Evolutionary conservation across 805 yeast genomes (phyloP).

Genomic region (Maudiozyma bulderi): DNA sequence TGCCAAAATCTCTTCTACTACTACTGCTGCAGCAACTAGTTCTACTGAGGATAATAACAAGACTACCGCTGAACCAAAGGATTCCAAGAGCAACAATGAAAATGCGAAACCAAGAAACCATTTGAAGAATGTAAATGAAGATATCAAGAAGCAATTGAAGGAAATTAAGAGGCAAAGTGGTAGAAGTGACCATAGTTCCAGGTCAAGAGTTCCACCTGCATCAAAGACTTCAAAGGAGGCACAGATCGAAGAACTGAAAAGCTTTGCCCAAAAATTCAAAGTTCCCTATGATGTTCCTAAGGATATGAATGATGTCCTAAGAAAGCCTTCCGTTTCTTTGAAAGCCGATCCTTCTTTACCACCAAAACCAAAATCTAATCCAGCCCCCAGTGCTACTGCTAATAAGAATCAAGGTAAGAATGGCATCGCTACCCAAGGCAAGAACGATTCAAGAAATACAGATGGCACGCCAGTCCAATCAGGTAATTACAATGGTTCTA

Average conservation of each 20-base stretch:
- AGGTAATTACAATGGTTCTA: not conserved
- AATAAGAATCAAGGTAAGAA: conserved; percentile 11
- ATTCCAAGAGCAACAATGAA: not conserved
- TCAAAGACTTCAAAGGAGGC: conserved; percentile 33
- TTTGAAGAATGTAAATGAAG: conserved; percentile 1
- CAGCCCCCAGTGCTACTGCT: conserved; percentile 4
- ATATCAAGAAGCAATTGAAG: conserved; percentile 1
- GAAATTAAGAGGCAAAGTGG: conserved; percentile 4
- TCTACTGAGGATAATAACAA: not conserved
- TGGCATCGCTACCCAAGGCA: conserved; percentile 1
- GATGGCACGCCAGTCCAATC: not conserved
- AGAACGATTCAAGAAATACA: conserved; percentile 16
- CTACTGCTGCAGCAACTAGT: not conserved
- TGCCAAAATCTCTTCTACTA: not conserved
- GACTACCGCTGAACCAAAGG: not conserved
- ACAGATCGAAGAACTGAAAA: conserved; percentile 60
- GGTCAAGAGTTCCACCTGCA: conserved; percentile 4
- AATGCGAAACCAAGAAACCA: not conserved
- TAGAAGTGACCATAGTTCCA: conserved; percentile 2
- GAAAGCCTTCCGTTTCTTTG: conserved; percentile 7
- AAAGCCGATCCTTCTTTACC: conserved; percentile 20
- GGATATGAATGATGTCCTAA: conserved; percentile 29
- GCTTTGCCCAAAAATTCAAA: conserved; percentile 75
- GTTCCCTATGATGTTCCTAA: conserved; percentile 53
- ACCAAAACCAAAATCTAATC: conserved; percentile 12